phyloP scores from a whole-genome alignment of 208 protist genomes.

The Trichomonas vaginalis region DNA sequence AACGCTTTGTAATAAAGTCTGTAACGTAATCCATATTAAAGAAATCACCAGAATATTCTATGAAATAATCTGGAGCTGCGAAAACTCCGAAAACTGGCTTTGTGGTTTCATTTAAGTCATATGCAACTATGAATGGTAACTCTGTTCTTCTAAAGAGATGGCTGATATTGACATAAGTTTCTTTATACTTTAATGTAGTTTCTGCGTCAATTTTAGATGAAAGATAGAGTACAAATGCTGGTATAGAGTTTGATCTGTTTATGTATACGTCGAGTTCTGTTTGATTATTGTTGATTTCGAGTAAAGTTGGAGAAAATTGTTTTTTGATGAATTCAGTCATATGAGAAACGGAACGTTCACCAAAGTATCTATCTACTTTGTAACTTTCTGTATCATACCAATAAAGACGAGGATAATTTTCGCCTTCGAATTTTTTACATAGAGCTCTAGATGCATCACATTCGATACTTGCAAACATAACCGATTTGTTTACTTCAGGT shows the following conservation, averaged over 20 bases:
- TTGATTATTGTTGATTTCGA: background rate
- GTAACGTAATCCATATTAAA: too few species aligned
- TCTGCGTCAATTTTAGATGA: background rate
- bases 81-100: too few species aligned
- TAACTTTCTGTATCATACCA: background rate
- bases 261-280: background rate
- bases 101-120: too few species aligned
- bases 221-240: background rate
- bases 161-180: too few species aligned
- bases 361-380: background rate
- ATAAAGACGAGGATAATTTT: background rate
- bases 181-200: background rate
- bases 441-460: background rate
- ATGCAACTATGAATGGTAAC: too few species aligned
- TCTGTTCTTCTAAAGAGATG: too few species aligned
- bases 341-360: background rate
- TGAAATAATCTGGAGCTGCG: too few species aligned
- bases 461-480: background rate
- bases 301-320: background rate
- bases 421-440: background rate
- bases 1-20: too few species aligned
- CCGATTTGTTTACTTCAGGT: background rate
- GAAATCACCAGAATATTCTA: too few species aligned
- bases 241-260: background rate
- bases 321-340: background rate